These are phyloP conservation scores for Platanthera zijinensis DNA, from an alignment of 106 monocot genomes.

Conservation along the genomic window DNA sequence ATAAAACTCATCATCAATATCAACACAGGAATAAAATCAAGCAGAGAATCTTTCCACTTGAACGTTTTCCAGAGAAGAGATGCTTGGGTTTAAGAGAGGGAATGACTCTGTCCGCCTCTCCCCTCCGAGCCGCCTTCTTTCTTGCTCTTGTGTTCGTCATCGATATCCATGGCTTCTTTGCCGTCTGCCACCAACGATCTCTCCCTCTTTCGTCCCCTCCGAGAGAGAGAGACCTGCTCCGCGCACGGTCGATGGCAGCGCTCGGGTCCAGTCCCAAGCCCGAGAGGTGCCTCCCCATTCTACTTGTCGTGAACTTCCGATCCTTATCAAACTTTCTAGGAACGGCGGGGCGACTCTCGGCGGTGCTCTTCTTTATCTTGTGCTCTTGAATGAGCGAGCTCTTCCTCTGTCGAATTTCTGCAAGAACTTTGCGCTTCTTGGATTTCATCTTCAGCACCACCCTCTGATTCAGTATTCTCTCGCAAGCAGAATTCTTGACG, in stretches of 20 bases:
- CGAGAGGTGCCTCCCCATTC: constrained; percentile 91
- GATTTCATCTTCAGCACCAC: constrained; percentile 92
- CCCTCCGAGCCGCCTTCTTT: constrained; percentile 79
- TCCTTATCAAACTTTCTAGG: constrained; percentile 87
- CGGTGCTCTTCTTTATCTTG: constrained; percentile 88
- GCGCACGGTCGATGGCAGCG: constrained; percentile 61
- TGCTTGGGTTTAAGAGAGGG: constrained; percentile 90
- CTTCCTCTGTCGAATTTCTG: constrained; percentile 78
- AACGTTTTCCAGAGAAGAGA: constrained; percentile 85
- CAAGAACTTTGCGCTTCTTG: constrained; percentile 67
- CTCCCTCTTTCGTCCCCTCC: constrained; percentile 57
- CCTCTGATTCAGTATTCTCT: constrained; percentile 75
- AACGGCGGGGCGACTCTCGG: constrained; percentile 81
- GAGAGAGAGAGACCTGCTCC: constrained; percentile 45
- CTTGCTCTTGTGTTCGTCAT: constrained; percentile 50
- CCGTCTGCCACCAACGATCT: constrained; percentile 40
- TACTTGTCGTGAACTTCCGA: constrained; percentile 55
- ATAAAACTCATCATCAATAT: too few species aligned
- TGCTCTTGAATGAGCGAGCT: constrained; percentile 76
- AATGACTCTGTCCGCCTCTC: constrained; percentile 92
- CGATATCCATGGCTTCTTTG: constrained; percentile 46
- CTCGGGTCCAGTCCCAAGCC: constrained; percentile 62
- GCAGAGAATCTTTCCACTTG: constrained; percentile 39
- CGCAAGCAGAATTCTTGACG: constrained; percentile 93
- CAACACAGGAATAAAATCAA: too few species aligned